Evolutionary conservation across 352 stramenopile genomes (phyloP).

Genomic region (Pythium aquatile): DNA sequence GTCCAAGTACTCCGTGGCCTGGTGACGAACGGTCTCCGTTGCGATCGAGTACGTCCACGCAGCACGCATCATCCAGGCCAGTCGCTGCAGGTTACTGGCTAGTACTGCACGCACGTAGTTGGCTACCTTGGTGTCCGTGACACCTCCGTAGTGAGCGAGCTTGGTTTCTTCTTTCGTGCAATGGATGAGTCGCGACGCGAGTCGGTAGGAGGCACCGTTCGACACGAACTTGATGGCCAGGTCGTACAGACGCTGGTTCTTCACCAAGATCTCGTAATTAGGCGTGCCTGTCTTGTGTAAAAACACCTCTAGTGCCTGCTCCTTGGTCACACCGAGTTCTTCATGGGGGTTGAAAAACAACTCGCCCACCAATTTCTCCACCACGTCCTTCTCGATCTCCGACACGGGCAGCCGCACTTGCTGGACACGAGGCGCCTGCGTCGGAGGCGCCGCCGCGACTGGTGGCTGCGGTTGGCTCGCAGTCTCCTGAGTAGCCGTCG

Average conservation of each 20-base stretch:
- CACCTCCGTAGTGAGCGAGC: slow-evolving; percentile 45
- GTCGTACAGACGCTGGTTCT: slow-evolving; percentile 65
- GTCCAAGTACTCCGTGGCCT: slow-evolving; percentile 54
- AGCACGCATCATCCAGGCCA: slow-evolving; percentile 60
- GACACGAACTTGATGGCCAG: slow-evolving; percentile 63
- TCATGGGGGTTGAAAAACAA: slow-evolving; percentile 52
- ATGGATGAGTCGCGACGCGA: slow-evolving; percentile 53
- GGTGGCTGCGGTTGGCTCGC: not conserved
- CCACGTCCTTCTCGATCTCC: slow-evolving; percentile 56
- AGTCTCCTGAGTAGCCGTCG: slow-evolving; percentile 23
- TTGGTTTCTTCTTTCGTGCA: slow-evolving; percentile 63
- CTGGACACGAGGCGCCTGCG: slow-evolving; percentile 27
- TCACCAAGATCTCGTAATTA: slow-evolving; percentile 60
- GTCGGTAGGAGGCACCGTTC: slow-evolving; percentile 52
- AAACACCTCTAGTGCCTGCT: slow-evolving; percentile 51
- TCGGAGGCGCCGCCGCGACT: not conserved
- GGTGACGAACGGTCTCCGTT: slow-evolving; percentile 47
- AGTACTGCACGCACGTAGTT: slow-evolving; percentile 51
- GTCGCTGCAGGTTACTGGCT: slow-evolving; percentile 62
- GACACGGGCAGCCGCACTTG: slow-evolving; percentile 46
- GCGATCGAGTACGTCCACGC: slow-evolving; percentile 54
- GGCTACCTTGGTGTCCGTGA: slow-evolving; percentile 46
- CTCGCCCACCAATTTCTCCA: slow-evolving; percentile 50
- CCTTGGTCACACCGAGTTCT: slow-evolving; percentile 38
- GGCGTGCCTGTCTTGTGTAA: slow-evolving; percentile 31